Conservation (phyloP, 2,329 filamentous ascomycete species). For the Aureobasidium sp. region DNA sequence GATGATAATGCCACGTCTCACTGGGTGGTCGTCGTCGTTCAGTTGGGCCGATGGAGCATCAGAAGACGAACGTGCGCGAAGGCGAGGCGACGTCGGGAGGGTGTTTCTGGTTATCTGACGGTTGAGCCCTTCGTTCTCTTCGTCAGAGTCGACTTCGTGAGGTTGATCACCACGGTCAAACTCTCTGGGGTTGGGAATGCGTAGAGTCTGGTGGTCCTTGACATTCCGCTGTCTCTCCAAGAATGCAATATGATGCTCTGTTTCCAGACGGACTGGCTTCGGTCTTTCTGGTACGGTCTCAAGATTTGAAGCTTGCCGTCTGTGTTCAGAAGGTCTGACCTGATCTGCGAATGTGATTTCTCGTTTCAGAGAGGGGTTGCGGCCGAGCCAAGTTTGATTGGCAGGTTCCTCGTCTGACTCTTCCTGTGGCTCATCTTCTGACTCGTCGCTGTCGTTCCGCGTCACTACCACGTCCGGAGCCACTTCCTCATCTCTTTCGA, state of each 20-base stretch:
- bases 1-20: slow-evolving; percentile 57
- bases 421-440: slow-evolving; percentile 3
- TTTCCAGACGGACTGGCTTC: slow-evolving; percentile 47
- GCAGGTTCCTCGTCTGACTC: slow-evolving; percentile 8
- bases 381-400: slow-evolving; percentile 22
- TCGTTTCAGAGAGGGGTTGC: slow-evolving; percentile 26
- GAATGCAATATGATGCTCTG: slow-evolving; percentile 82
- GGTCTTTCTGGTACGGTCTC: slow-evolving; percentile 37
- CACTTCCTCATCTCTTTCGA: background rate
- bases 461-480: slow-evolving; percentile 24
- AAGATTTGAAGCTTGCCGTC: slow-evolving; percentile 39
- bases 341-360: slow-evolving; percentile 65
- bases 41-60: slow-evolving; percentile 19
- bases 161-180: slow-evolving; percentile 77
- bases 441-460: slow-evolving; percentile 30
- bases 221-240: slow-evolving; percentile 71
- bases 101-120: slow-evolving; percentile 26
- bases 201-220: slow-evolving; percentile 65
- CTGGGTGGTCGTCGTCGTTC: slow-evolving; percentile 34
- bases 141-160: slow-evolving; percentile 45
- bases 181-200: slow-evolving; percentile 87
- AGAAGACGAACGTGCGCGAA: background rate
- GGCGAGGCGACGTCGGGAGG: slow-evolving; percentile 2
- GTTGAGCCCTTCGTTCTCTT: slow-evolving; percentile 27
- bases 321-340: slow-evolving; percentile 41